Evolutionary conservation across 2,329 filamentous ascomycete genomes (phyloP).

Genomic region (Fusarium sp.): DNA sequence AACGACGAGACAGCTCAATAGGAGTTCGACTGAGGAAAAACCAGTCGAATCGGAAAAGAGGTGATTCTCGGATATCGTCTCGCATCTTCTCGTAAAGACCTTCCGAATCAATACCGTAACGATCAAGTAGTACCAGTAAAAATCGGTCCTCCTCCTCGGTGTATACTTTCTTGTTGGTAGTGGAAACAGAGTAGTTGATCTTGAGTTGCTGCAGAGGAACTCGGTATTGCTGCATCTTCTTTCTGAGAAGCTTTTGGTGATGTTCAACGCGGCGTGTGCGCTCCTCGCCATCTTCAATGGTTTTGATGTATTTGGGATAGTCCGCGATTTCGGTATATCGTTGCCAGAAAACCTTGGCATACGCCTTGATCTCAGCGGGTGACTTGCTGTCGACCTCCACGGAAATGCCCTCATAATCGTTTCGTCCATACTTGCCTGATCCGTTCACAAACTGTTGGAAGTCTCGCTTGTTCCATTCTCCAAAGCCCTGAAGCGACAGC

Average conservation of each 20-base stretch:
- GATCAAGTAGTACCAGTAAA: slow-evolving; percentile 91
- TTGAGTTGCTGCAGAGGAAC: slow-evolving; percentile 97
- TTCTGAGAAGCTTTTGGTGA: slow-evolving; percentile 90
- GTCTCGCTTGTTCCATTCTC: slow-evolving; percentile 95
- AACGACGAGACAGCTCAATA: slow-evolving; percentile 90
- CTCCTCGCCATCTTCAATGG: slow-evolving; percentile 94
- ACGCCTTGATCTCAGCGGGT: slow-evolving; percentile 85
- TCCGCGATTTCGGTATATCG: slow-evolving; percentile 91
- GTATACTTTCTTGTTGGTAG: slow-evolving; percentile 99
- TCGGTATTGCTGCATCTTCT: slow-evolving; percentile 97
- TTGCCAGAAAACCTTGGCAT: slow-evolving; percentile 97
- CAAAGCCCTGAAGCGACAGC: slow-evolving; percentile 87
- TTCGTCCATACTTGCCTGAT: slow-evolving; percentile 90
- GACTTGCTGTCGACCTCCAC: slow-evolving; percentile 93
- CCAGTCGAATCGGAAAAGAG: slow-evolving; percentile 98
- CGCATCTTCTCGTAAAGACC: slow-evolving; percentile 92
- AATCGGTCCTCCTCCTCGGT: slow-evolving; percentile 98
- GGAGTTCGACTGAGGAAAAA: slow-evolving; percentile 97
- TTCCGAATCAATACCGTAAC: slow-evolving; percentile 91
- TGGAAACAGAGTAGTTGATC: slow-evolving; percentile 98
- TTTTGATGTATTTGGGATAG: slow-evolving; percentile 86
- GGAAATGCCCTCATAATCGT: slow-evolving; percentile 85
- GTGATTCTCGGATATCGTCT: slow-evolving; percentile 95
- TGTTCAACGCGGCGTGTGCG: slow-evolving; percentile 89
- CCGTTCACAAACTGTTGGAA: slow-evolving; percentile 99